These are phyloP conservation scores for Picea engelmannii DNA, from an alignment of 83 land plant genomes.

Conservation along the genomic window DNA sequence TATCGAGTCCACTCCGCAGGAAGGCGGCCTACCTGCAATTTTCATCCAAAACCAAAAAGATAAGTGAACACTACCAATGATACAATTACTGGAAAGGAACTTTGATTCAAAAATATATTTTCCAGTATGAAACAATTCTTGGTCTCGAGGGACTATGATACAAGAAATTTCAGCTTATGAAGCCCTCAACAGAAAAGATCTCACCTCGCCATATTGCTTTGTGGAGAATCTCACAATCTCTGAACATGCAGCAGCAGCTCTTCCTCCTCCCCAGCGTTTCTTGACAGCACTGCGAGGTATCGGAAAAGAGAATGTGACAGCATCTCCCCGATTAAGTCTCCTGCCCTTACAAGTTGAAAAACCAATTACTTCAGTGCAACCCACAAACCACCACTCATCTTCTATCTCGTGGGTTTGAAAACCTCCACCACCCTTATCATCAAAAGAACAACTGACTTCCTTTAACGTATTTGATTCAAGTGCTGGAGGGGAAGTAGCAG, in stretches of 20 bases:
- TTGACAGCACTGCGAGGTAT: neutral
- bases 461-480: neutral
- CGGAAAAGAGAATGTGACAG: constrained; percentile 64
- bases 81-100: neutral
- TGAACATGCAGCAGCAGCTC: constrained; percentile 37
- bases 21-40: constrained; percentile 70
- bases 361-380: constrained; percentile 45
- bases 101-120: neutral
- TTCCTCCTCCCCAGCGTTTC: constrained; percentile 23
- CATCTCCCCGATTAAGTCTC: constrained; percentile 53
- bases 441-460: neutral
- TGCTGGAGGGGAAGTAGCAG: neutral
- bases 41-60: constrained; percentile 3
- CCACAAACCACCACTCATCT: constrained; percentile 67
- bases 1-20: constrained; percentile 82
- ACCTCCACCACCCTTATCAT: constrained; percentile 5
- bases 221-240: constrained; percentile 81
- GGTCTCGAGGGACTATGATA: neutral
- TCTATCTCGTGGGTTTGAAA: constrained; percentile 37
- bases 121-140: neutral
- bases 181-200: neutral
- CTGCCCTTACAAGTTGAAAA: constrained; percentile 64
- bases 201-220: constrained; percentile 72
- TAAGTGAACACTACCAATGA: neutral
- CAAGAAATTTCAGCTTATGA: neutral